Evolutionary conservation across 2,329 filamentous ascomycete species (phyloP), one percentile per base, ranked within the genome.

Genomic region (Lecanicillium sp.): DNA sequence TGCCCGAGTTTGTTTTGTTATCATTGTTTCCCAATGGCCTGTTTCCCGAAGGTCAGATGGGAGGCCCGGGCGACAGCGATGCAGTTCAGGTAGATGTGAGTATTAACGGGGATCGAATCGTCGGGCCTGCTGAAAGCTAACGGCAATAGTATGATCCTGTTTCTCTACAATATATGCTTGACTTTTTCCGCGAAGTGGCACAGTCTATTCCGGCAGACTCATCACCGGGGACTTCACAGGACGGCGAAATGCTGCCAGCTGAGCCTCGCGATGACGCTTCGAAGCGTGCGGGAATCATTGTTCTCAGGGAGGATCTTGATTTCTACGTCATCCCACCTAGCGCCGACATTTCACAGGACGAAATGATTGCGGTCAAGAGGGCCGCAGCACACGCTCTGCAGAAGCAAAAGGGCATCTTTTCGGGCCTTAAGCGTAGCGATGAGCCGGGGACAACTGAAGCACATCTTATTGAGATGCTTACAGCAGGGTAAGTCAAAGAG

Each of bases 11-110:
- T 55, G 92, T 98, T 33, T 75, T 98, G 32, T 71, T 98, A 29
- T 98, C 92, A n/a, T 73, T 98, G 29, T 98, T 98, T 53, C 92
- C 92, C 29, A 98, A 98, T 58, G 92, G 92, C n/a, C 74, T 98
- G 17, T 88, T 98, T 45, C 92, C 92, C 5, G 92, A 98, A 60
- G 89, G 90, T 13, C 90, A 96, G 56, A 85, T 94, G 79, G 92
- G 86, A 56, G 84, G 85, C 37, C 94, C 90, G 59, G 78, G 88
- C 47, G 92, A 96, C 52, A 85, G 85, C 49, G 90, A 96, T 60
- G 85, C 94, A 44, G 94, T 96, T 52, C 88, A 92, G 60, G 90
- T 98, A 56, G 92, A 98, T 73, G 92, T 98, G 73, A 71, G 87
- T n/a, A n/a, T n/a, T n/a, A n/a, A n/a, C n/a, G n/a, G n/a, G n/a